Evolutionary conservation across 345 rosid species (phyloP).

Genomic region (Odontarrhena argentea): DNA sequence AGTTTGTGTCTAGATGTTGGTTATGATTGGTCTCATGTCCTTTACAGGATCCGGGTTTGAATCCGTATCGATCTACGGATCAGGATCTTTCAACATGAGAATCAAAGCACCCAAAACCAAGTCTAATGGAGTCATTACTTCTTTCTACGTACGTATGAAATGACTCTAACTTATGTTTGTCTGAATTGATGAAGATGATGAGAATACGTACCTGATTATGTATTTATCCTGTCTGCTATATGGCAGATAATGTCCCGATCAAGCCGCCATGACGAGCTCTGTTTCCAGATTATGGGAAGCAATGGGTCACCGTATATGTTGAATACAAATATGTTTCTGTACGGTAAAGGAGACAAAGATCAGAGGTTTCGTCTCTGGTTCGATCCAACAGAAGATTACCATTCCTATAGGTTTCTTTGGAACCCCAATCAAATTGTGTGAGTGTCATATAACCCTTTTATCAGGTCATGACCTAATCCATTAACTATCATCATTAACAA

Average conservation of each 20-base stretch:
- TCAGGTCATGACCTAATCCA: conserved; percentile 11
- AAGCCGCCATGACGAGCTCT: conserved; percentile 42
- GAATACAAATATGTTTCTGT: conserved; percentile 36
- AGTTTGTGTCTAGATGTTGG: conserved; percentile 12
- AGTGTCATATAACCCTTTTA: conserved; percentile 14
- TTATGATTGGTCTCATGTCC: conserved; percentile 23
- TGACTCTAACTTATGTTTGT: conserved; percentile 12
- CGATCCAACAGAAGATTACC: conserved; percentile 42
- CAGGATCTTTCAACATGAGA: conserved; percentile 44
- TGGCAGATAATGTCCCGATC: conserved; percentile 37
- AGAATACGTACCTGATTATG: conserved; percentile 2
- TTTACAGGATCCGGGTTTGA: conserved; percentile 41
- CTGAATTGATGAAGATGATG: not conserved
- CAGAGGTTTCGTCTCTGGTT: conserved; percentile 44
- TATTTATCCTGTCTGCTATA: conserved; percentile 13
- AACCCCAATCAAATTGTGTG: conserved; percentile 42
- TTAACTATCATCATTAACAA: not conserved
- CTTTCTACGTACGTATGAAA: conserved; percentile 40
- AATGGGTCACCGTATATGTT: conserved; percentile 35
- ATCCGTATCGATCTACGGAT: conserved; percentile 38
- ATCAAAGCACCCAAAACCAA: conserved; percentile 40
- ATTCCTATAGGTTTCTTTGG: conserved; percentile 43
- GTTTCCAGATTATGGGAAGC: conserved; percentile 40
- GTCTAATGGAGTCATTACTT: conserved; percentile 35
- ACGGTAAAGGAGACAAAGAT: conserved; percentile 40